Conservation (phyloP, 1,139 yeast species). For the Saccharomyces hybrid region DNA sequence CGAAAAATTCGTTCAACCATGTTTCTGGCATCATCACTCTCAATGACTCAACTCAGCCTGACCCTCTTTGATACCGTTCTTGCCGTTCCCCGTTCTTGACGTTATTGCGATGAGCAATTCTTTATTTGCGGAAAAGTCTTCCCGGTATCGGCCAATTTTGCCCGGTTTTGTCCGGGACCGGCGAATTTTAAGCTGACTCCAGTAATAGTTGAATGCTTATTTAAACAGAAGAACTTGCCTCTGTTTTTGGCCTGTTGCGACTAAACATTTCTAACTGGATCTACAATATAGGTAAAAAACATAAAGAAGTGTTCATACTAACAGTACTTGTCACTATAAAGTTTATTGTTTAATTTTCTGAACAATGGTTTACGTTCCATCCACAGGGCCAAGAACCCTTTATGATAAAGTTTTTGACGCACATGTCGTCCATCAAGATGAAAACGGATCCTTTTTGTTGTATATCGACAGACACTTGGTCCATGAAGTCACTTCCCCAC, state of each 20-base stretch:
- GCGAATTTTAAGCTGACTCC: background rate
- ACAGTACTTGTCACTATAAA: background rate
- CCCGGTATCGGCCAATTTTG: background rate
- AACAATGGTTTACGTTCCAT: slow-evolving; percentile 25
- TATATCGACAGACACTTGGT: slow-evolving; percentile 95
- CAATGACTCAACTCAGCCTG: background rate
- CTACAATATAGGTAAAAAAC: no score
- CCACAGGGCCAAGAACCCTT: slow-evolving; percentile 52
- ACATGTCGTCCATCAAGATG: slow-evolving; percentile 86
- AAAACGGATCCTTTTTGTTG: slow-evolving; percentile 71
- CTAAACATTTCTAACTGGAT: background rate
- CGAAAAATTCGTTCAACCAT: background rate
- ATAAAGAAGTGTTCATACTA: background rate
- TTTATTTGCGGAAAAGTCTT: background rate
- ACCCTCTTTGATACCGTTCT: background rate
- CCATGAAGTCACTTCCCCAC: slow-evolving; percentile 98
- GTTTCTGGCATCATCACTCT: background rate
- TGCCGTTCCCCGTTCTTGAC: background rate
- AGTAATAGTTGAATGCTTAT: background rate
- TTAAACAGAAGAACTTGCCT: background rate
- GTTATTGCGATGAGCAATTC: background rate
- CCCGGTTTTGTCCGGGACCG: background rate
- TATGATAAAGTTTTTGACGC: slow-evolving; percentile 95
- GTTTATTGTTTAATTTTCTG: slow-evolving; percentile 10
- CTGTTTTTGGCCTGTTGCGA: background rate